phyloP scores from a whole-genome alignment of 2,329 filamentous ascomycete species.

The Colletotrichum agaves region DNA sequence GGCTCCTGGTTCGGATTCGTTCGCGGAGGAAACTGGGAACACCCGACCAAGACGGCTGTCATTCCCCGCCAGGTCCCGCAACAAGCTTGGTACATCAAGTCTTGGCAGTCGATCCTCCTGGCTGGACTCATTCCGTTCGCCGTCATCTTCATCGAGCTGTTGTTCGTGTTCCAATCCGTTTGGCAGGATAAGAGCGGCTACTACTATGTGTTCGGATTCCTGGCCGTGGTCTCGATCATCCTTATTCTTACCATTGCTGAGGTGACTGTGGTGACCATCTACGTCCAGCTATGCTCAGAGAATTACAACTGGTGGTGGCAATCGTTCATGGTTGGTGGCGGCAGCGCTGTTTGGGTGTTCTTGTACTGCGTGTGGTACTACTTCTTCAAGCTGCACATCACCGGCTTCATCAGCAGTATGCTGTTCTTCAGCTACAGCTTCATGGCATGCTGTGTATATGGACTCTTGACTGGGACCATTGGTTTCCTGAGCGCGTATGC shows the following conservation, averaged over 20 bases:
- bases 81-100: slow-evolving; percentile 80
- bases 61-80: slow-evolving; percentile 79
- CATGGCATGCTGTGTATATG: slow-evolving; percentile 84
- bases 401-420: slow-evolving; percentile 80
- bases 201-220: slow-evolving; percentile 91
- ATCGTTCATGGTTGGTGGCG: slow-evolving; percentile 82
- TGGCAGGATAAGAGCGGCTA: slow-evolving; percentile 94
- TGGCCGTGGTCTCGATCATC: slow-evolving; percentile 78
- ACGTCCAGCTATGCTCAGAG: slow-evolving; percentile 84
- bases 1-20: slow-evolving; percentile 83
- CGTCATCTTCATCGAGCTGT: slow-evolving; percentile 87
- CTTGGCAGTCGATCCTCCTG: slow-evolving; percentile 71
- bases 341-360: slow-evolving; percentile 84
- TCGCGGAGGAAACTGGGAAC: slow-evolving; percentile 75
- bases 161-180: slow-evolving; percentile 87
- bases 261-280: slow-evolving; percentile 85
- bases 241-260: slow-evolving; percentile 82
- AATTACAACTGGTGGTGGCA: slow-evolving; percentile 96
- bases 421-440: slow-evolving; percentile 89
- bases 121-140: slow-evolving; percentile 86
- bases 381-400: slow-evolving; percentile 81
- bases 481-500: slow-evolving; percentile 87
- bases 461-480: slow-evolving; percentile 82
- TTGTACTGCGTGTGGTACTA: slow-evolving; percentile 88
- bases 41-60: slow-evolving; percentile 80